Conservation (phyloP, 2,329 filamentous ascomycete species). For the Orbilia blumenaviensis region DNA sequence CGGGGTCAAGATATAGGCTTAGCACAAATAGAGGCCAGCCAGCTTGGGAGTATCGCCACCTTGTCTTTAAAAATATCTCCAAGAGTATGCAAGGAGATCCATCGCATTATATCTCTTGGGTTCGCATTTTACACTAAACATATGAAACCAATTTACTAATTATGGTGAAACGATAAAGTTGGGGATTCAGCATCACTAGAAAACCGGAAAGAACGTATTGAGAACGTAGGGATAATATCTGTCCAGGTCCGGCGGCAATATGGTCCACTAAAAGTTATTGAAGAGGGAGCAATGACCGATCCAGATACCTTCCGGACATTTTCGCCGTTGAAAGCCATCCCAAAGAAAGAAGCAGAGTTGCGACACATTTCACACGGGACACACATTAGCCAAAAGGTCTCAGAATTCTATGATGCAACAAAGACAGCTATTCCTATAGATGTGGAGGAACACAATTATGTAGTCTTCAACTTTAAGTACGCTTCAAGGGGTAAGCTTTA, state of each 20-base stretch:
- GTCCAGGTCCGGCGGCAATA: neutral
- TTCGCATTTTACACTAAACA: neutral
- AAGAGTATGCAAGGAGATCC: neutral
- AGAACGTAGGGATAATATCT: conserved; percentile 22
- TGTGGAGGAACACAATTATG: neutral
- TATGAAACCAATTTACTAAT: neutral
- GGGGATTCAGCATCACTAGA: neutral
- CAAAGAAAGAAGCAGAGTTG: neutral
- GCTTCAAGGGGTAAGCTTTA: conserved; percentile 17
- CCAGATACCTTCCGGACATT: neutral
- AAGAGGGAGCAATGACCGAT: neutral
- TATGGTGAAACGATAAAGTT: neutral
- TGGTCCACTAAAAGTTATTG: neutral
- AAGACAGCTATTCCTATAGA: neutral
- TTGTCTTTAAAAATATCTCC: neutral
- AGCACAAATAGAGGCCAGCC: neutral
- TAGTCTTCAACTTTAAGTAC: conserved; percentile 9
- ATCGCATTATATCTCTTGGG: neutral
- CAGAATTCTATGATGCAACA: neutral
- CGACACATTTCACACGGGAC: conserved; percentile 16
- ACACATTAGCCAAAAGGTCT: neutral
- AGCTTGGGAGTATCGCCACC: neutral
- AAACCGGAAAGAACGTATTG: neutral
- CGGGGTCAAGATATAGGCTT: neutral
- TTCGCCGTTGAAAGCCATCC: neutral